Evolutionary conservation across 495 filamentous ascomycete genomes (phyloP).

Genomic region (Hypomontagnella submonticulosa): DNA sequence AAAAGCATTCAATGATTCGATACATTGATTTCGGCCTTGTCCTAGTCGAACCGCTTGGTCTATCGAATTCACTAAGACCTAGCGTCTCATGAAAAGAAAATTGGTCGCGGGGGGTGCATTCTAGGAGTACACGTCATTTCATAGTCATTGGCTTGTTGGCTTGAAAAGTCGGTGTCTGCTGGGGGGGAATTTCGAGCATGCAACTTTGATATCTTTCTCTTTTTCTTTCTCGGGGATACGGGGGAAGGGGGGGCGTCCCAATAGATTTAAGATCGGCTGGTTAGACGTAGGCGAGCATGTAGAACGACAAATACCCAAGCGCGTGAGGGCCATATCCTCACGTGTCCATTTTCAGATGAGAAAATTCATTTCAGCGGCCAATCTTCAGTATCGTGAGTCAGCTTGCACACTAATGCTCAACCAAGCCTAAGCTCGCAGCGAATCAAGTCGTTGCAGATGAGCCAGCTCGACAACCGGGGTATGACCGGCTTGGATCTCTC

Average conservation of each 20-base stretch:
- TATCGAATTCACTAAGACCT: constrained; percentile 43
- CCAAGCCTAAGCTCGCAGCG: constrained; percentile 11
- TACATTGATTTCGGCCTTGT: constrained; percentile 28
- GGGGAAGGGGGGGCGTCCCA: constrained; percentile 26
- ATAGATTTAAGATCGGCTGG: constrained; percentile 44
- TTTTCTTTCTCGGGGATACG: constrained; percentile 36
- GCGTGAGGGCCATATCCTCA: constrained; percentile 25
- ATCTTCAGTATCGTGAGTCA: constrained; percentile 26
- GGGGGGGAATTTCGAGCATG: constrained; percentile 19
- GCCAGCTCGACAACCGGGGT: constrained; percentile 32
- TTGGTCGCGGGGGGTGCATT: constrained; percentile 25
- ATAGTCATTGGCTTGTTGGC: constrained; percentile 35
- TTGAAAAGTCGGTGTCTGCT: constrained; percentile 42
- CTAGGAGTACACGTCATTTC: constrained; percentile 42
- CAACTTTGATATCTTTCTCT: constrained; percentile 28
- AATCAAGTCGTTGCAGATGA: constrained; percentile 28
- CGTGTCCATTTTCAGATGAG: constrained; percentile 45
- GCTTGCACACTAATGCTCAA: constrained; percentile 27
- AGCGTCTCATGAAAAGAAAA: constrained; percentile 43
- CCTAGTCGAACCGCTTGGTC: constrained; percentile 32
- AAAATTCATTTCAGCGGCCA: constrained; percentile 27
- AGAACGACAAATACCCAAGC: constrained; percentile 46
- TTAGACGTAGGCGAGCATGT: constrained; percentile 32
- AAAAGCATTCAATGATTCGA: constrained; percentile 1
- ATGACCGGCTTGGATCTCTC: constrained; percentile 16